These are phyloP conservation scores for Trichoderma hamatum DNA, from an alignment of 2,329 filamentous ascomycete species.

Conservation along the genomic window DNA sequence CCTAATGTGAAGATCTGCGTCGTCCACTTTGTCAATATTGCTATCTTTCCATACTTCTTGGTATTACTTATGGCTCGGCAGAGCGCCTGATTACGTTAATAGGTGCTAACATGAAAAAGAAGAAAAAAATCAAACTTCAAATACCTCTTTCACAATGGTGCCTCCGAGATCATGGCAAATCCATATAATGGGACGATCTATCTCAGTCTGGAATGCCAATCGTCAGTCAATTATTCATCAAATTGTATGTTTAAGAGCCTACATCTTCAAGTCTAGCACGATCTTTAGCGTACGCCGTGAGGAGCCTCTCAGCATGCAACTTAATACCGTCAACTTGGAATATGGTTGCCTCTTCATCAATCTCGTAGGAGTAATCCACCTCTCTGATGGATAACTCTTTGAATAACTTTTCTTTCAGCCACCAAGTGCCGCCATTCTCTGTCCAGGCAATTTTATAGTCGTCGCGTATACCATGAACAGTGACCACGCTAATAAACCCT, in stretches of 20 bases:
- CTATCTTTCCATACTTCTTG: neutral
- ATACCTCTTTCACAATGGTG: neutral
- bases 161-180: neutral
- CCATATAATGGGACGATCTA: neutral
- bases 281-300: neutral
- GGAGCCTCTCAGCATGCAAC: neutral
- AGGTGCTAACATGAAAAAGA: too few species aligned
- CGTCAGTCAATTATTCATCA: neutral
- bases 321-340: neutral
- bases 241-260: neutral
- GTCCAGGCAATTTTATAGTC: constrained; percentile 25
- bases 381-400: neutral
- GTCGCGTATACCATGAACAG: constrained; percentile 27
- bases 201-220: neutral
- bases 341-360: neutral
- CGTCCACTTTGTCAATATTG: neutral
- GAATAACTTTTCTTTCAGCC: neutral
- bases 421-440: neutral
- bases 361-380: neutral
- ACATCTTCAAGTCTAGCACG: neutral
- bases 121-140: neutral
- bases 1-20: too few species aligned
- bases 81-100: neutral
- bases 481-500: constrained; percentile 20
- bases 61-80: neutral